Evolutionary conservation across 1,284 basidiomycete species (phyloP), one percentile per base, ranked within the genome.

Genomic region (Boletus semigastroideus): DNA sequence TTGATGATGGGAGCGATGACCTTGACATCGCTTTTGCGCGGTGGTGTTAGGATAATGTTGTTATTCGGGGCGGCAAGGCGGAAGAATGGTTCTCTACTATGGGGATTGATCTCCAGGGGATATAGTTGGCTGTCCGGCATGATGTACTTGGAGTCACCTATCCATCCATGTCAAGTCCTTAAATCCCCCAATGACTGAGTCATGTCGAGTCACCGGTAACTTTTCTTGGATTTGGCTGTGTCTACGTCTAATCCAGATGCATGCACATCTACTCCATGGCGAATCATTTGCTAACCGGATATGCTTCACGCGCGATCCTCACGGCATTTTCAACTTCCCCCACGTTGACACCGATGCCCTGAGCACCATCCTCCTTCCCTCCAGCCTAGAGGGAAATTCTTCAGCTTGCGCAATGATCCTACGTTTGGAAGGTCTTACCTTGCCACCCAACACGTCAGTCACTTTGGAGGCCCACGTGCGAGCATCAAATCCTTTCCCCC

Each of bases 361-460:
- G 92, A 3, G 89, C 89, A 51, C 83, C 80, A 44, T 97, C 94
- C 54, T 92, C 90, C 73, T 94, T 96, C 19, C 94, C 94, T 53
- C 94, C 94, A 53, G 92, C 92, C 90, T 93, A 61, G 12, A 53
- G 49, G 51, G 36, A 38, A 42, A 46, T 39, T 49, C 48, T 57
- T 68, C 37, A 58, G 9, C 54, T 42, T 41, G 40, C 22, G 8
- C 44, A 25, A 49, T 39, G 39, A 42, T 5, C 34, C 20, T 22
- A 22, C 5, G 17, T 33, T 30, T 5, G 12, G 3, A 34, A 16
- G 1, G 13, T 20, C 72, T 57, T 59, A 90, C 91, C 84, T 95
- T 97, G 44, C 95, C 94, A 37, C 94, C 93, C 13, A 97, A 62
- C 6, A 94, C 72, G 42, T 86, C 86, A 9, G 80, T 78, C 8